Percentiles rank a stretch among this genome's conserved stretches.
Conservation (phyloP, 192 early-diverging fungal species). For the Coemansia sp. region DNA sequence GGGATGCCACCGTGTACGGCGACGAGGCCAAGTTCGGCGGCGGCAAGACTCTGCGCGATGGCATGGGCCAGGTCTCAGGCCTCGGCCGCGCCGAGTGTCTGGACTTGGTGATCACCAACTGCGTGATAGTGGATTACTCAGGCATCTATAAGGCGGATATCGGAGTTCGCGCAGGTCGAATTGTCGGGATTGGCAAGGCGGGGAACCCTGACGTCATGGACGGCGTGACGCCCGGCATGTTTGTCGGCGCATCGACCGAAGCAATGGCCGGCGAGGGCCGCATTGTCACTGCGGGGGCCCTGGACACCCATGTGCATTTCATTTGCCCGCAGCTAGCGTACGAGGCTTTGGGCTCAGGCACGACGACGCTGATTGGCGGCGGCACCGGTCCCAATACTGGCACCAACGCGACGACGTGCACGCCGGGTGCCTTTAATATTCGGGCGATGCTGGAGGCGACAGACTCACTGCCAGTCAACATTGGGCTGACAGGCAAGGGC, state of each 20-base stretch:
- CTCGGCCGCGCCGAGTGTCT: conserved; percentile 70
- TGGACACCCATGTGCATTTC: conserved; percentile 95
- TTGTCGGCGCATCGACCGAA: conserved; percentile 87
- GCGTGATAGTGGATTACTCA: conserved; percentile 87
- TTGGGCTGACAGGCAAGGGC: conserved; percentile 97
- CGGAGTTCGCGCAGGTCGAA: conserved; percentile 83
- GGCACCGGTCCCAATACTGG: conserved; percentile 97
- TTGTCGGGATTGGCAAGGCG: conserved; percentile 94
- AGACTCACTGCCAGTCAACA: conserved; percentile 86
- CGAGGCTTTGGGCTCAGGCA: conserved; percentile 80
- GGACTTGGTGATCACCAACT: conserved; percentile 96
- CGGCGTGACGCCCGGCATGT: conserved; percentile 85
- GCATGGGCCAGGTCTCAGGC: conserved; percentile 87
- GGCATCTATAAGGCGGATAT: conserved; percentile 99
- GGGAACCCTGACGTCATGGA: conserved; percentile 99
- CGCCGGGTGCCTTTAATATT: conserved; percentile 79
- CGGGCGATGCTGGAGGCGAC: conserved; percentile 89
- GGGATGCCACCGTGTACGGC: conserved; percentile 87
- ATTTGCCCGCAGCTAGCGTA: conserved; percentile 89
- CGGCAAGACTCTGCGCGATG: conserved; percentile 91
- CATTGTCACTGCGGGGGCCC: conserved; percentile 91
- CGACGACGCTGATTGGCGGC: conserved; percentile 86
- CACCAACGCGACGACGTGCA: conserved; percentile 96
- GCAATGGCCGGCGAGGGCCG: conserved; percentile 88
- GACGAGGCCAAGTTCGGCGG: conserved; percentile 98